Conservation (phyloP, 106 monocot genomes). For the Chionographis japonica region DNA sequence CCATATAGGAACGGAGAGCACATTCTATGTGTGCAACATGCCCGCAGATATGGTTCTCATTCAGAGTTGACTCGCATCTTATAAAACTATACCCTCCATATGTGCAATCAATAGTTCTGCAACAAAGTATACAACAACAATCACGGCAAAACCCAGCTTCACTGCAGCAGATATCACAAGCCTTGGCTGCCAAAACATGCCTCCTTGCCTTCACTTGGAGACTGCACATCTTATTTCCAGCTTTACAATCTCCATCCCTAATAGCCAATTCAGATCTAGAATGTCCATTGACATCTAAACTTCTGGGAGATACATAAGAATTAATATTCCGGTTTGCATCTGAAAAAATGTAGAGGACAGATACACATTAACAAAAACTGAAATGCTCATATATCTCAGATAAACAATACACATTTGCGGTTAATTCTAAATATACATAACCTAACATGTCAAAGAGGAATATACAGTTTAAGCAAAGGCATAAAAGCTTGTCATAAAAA, state of each 20-base stretch:
- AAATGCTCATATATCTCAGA: neutral
- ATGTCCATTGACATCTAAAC: conserved; percentile 1
- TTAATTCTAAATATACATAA: too few relatives aligned
- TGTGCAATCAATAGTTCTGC: conserved; percentile 38
- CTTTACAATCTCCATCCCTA: conserved; percentile 42
- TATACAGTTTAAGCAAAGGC: too few relatives aligned
- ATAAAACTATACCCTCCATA: conserved; percentile 49
- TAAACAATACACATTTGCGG: neutral
- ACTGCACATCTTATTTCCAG: conserved; percentile 53
- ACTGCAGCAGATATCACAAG: conserved; percentile 73
- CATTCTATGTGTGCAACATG: conserved; percentile 80
- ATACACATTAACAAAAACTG: neutral
- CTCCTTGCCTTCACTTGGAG: conserved; percentile 11
- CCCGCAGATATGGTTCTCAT: conserved; percentile 52
- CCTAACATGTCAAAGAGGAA: too few relatives aligned
- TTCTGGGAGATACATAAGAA: neutral
- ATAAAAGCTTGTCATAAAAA: too few relatives aligned
- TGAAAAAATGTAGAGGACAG: neutral
- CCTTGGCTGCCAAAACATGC: conserved; percentile 16
- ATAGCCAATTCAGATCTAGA: conserved; percentile 9
- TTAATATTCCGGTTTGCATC: neutral
- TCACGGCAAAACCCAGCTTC: conserved; percentile 69
- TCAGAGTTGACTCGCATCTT: conserved; percentile 53
- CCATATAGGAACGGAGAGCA: conserved; percentile 68
- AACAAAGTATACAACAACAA: conserved; percentile 82